Conservation (phyloP, 2,329 filamentous ascomycete species). For the Pseudogymnoascus sp. region DNA sequence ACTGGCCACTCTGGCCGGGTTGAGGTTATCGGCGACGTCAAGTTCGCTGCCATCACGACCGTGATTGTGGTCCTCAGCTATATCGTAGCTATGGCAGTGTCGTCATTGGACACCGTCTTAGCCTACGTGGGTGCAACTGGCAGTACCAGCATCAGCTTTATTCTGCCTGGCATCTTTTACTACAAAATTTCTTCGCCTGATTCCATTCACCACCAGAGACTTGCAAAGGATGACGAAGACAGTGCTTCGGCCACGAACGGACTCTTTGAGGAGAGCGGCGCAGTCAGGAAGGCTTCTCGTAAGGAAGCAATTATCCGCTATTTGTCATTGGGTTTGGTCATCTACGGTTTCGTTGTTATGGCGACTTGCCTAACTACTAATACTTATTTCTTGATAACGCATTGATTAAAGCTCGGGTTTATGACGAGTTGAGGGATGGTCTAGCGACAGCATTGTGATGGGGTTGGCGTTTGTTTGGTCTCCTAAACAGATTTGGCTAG, state of each 20-base stretch:
- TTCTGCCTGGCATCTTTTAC: constrained; percentile 91
- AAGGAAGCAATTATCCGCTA: constrained; percentile 57
- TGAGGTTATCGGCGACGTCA: constrained; percentile 70
- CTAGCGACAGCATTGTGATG: constrained; percentile 17
- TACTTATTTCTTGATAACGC: constrained; percentile 58
- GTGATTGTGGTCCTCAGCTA: constrained; percentile 79
- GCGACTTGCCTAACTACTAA: constrained; percentile 79
- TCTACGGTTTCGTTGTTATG: constrained; percentile 88
- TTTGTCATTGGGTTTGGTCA: constrained; percentile 64
- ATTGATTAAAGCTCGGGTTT: neutral
- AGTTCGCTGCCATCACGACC: constrained; percentile 86
- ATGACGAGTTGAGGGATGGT: neutral
- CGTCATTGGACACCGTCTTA: constrained; percentile 79
- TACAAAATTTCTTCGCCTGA: constrained; percentile 96
- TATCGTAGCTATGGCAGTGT: constrained; percentile 82
- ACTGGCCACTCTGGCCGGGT: constrained; percentile 37
- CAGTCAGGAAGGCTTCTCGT: constrained; percentile 40
- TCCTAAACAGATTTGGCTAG: neutral
- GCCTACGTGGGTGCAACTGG: constrained; percentile 94
- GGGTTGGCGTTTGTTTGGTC: constrained; percentile 13
- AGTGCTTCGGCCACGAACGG: constrained; percentile 48
- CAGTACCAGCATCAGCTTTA: constrained; percentile 93
- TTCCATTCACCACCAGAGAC: constrained; percentile 73
- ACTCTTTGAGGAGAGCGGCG: constrained; percentile 26
- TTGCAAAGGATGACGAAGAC: constrained; percentile 88